Conservation (phyloP, 2,329 filamentous ascomycete species). For the Colletotrichum godetiae region DNA sequence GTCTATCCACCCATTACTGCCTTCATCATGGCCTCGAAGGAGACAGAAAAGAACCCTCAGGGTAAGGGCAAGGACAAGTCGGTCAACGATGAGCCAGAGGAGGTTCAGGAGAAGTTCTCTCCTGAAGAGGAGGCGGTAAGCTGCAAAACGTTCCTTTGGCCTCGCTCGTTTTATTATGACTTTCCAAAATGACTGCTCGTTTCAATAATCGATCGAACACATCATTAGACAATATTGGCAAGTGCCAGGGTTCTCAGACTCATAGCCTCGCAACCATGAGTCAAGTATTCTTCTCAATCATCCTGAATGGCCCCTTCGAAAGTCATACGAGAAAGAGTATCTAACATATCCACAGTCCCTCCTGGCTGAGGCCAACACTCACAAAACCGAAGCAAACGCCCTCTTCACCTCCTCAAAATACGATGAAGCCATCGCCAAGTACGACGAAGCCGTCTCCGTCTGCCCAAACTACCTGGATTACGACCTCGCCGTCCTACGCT, state of each 20-base stretch:
- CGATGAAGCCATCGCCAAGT: slow-evolving; percentile 82
- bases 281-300: not conserved
- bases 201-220: no score
- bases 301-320: not conserved
- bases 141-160: slow-evolving; percentile 6
- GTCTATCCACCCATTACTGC: not conserved
- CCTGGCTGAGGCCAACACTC: slow-evolving; percentile 75
- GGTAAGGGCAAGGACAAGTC: slow-evolving; percentile 23
- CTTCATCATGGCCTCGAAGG: slow-evolving; percentile 16
- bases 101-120: slow-evolving; percentile 54
- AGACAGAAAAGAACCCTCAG: slow-evolving; percentile 19
- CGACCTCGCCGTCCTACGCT: slow-evolving; percentile 86
- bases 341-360: slow-evolving; percentile 62
- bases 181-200: no score
- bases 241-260: not conserved
- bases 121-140: slow-evolving; percentile 69
- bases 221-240: not conserved
- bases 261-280: not conserved
- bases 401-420: slow-evolving; percentile 81
- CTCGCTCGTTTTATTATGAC: not conserved
- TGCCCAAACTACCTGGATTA: slow-evolving; percentile 90
- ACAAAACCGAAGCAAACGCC: slow-evolving; percentile 81
- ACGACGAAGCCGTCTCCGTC: slow-evolving; percentile 81
- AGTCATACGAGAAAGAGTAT: no score
- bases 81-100: slow-evolving; percentile 40